phyloP scores from a whole-genome alignment of 352 stramenopile genomes.

The Globisporangium uncinulatum region DNA sequence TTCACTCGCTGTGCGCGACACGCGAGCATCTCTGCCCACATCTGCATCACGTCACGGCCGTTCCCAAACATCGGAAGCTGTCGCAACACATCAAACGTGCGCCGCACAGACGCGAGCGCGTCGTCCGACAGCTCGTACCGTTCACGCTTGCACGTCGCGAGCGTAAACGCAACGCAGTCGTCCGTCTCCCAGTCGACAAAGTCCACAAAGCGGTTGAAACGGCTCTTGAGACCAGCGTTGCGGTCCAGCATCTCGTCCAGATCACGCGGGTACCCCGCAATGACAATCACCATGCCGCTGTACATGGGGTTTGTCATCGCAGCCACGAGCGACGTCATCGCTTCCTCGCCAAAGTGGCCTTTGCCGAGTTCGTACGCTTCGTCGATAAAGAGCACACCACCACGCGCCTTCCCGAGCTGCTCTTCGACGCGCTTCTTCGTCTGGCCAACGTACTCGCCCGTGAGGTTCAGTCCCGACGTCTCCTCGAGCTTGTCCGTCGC shows the following conservation, averaged over 20 bases:
- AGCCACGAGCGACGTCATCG: conserved; percentile 86
- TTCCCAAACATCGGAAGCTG: conserved; percentile 61
- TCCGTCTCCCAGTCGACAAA: conserved; percentile 85
- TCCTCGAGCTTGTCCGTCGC: conserved; percentile 90
- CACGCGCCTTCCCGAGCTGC: conserved; percentile 86
- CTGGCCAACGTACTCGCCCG: conserved; percentile 82
- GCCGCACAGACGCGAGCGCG: conserved; percentile 19
- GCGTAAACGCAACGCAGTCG: conserved; percentile 73
- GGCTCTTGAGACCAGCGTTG: conserved; percentile 88
- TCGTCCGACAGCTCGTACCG: conserved; percentile 30
- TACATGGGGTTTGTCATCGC: conserved; percentile 86
- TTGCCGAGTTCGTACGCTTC: conserved; percentile 91
- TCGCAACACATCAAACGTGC: conserved; percentile 36
- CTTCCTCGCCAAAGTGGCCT: conserved; percentile 75
- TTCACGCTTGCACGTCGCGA: conserved; percentile 31
- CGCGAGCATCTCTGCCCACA: conserved; percentile 62
- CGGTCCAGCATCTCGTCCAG: conserved; percentile 87
- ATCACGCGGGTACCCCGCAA: conserved; percentile 86
- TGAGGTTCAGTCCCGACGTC: conserved; percentile 81
- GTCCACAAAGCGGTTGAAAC: conserved; percentile 86
- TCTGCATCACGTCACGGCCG: conserved; percentile 55
- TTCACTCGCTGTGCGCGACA: conserved; percentile 61
- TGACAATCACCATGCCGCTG: conserved; percentile 83
- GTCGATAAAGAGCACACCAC: conserved; percentile 92
- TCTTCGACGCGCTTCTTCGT: conserved; percentile 87